Base-by-base conservation (phyloP, 2,329 filamentous ascomycete genomes). In the Colletotrichum lupini region DNA sequence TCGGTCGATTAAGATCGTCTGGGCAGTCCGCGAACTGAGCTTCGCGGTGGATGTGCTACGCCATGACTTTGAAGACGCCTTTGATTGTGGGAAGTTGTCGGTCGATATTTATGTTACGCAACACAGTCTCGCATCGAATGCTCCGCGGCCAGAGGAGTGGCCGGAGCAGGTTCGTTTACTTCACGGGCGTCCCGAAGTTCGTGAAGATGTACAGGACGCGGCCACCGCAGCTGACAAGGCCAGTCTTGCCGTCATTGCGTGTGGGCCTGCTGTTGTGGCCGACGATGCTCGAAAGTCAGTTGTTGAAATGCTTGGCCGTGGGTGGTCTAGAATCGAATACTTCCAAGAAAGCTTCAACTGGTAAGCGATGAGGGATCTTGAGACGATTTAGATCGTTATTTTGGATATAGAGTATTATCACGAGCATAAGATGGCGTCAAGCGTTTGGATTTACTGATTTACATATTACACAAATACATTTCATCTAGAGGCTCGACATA, bases 271-370 rank as follows among this genome's bases (percentile, higher is more conserved):
- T 2, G 79, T 77, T 46, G 85, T 87, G 85, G 84, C 83, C 0
- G 85, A 87, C 70, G 83, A 85, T 35, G 79, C 84, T 3, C 77
- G 85, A 55, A 75, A 74, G 58, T 81, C 83, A 0, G 83, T 84
- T 0, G 79, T 82, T 0, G 76, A 78, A 2, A 75, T 79, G 16
- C 71, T 86, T 22, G 75, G 73, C 1, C 73, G 74, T 6, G 78
- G 79, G 0, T 75, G 75, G 9, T 76, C 74, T 8, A 64, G 74
- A 26, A 74, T 85, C 66, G 82, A 85, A 14, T 86, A 85, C 49
- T 85, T 85, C 67, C 82, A 86, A 32, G 84, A 86, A 76, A 83
- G 80, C 5, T 86, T 86, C 46, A 82, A 82, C 28, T 86, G 84
- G 84, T 86, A 67, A 76, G 4, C 9, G 2, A 22, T 19, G 67